Evolutionary conservation across 768 basidiomycete species (phyloP).

Genomic region (Pleurotus tuoliensis): DNA sequence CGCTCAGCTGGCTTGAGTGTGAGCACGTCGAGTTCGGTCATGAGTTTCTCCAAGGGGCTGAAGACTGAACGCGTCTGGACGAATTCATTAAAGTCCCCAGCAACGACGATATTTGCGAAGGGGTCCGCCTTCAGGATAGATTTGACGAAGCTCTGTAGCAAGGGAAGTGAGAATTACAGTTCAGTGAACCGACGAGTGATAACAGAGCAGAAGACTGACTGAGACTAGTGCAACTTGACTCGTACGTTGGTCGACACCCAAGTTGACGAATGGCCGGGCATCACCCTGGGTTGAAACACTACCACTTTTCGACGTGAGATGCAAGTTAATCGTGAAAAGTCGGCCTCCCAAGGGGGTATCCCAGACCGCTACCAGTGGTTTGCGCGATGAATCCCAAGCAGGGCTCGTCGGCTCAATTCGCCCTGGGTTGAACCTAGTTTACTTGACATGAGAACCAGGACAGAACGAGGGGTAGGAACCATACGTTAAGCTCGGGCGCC

Average conservation of each 20-base stretch:
- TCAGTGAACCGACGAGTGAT: not conserved
- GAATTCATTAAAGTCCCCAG: slow-evolving; percentile 64
- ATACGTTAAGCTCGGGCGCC: not conserved
- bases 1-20: slow-evolving; percentile 47
- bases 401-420: slow-evolving; percentile 54
- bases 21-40: slow-evolving; percentile 49
- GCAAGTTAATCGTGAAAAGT: slow-evolving; percentile 59
- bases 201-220: slow-evolving; percentile 27
- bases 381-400: slow-evolving; percentile 54
- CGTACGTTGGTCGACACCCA: slow-evolving; percentile 41
- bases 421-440: slow-evolving; percentile 52
- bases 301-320: slow-evolving; percentile 55
- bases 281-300: slow-evolving; percentile 53
- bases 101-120: slow-evolving; percentile 46
- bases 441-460: not conserved
- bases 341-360: slow-evolving; percentile 36
- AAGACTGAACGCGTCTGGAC: slow-evolving; percentile 51
- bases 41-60: slow-evolving; percentile 33
- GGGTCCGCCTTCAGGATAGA: slow-evolving; percentile 37
- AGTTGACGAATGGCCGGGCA: slow-evolving; percentile 56
- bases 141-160: slow-evolving; percentile 44
- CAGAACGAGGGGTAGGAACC: not conserved
- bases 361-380: slow-evolving; percentile 60
- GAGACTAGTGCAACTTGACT: slow-evolving; percentile 48
- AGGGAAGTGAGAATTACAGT: not conserved